phyloP scores from a whole-genome alignment of 768 basidiomycete genomes.

The Hygrocybe punicea region DNA sequence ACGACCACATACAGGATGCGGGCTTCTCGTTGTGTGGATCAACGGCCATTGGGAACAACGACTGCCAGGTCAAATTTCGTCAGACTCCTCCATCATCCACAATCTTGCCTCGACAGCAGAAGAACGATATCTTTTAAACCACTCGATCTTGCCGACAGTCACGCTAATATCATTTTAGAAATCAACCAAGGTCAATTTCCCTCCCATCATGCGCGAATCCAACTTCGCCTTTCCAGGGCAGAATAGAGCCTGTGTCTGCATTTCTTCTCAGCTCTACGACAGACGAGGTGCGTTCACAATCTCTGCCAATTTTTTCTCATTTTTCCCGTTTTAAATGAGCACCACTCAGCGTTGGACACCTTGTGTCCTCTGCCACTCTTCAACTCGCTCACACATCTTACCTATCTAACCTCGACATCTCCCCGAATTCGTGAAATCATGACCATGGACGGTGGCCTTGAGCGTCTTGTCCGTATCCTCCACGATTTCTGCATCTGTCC shows the following conservation, averaged over 20 bases:
- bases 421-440: constrained; percentile 98
- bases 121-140: too few relatives aligned
- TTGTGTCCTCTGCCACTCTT: constrained; percentile 65
- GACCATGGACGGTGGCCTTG: constrained; percentile 96
- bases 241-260: constrained; percentile 93
- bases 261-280: constrained; percentile 92
- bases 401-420: constrained; percentile 94
- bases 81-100: too few relatives aligned
- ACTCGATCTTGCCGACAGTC: too few relatives aligned
- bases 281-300: constrained; percentile 67
- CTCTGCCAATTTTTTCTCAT: constrained; percentile 10
- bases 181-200: neutral
- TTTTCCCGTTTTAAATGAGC: neutral
- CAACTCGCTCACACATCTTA: constrained; percentile 94
- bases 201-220: constrained; percentile 82
- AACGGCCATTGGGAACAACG: too few relatives aligned
- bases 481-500: constrained; percentile 84
- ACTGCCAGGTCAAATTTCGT: too few relatives aligned
- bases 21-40: too few relatives aligned
- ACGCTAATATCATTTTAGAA: too few relatives aligned
- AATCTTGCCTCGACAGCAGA: too few relatives aligned
- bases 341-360: constrained; percentile 47
- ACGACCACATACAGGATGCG: too few relatives aligned
- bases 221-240: constrained; percentile 94
- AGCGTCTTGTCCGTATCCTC: constrained; percentile 88